These are phyloP conservation scores for Pichia sp. DNA, from an alignment of 1,139 yeast species.

Conservation along the genomic window DNA sequence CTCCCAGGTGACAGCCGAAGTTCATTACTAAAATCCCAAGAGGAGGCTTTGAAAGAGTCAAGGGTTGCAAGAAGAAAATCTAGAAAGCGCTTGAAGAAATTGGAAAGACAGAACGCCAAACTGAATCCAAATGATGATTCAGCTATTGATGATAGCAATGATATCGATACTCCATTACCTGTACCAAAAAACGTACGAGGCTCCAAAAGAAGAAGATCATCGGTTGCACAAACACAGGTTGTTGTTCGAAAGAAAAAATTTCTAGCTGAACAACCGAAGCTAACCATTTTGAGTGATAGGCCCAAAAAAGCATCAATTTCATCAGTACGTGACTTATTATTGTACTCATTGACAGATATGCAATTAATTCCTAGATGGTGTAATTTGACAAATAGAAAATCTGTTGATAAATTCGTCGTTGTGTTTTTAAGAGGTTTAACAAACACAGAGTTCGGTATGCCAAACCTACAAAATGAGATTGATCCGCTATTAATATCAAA, in stretches of 20 bases:
- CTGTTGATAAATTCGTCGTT: conserved; percentile 49
- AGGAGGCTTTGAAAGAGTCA: background rate
- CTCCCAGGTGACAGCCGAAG: background rate
- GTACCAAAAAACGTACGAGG: background rate
- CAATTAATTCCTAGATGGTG: conserved; percentile 39
- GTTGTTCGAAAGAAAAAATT: conserved; percentile 33
- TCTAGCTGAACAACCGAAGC: conserved; percentile 25
- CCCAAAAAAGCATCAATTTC: conserved; percentile 33
- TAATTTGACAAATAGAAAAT: conserved; percentile 36
- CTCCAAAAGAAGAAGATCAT: conserved; percentile 40
- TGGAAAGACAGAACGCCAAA: background rate
- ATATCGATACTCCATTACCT: background rate
- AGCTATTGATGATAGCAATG: conserved; percentile 9
- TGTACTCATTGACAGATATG: conserved; percentile 40
- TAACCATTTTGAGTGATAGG: conserved; percentile 17
- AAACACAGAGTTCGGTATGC: conserved; percentile 36
- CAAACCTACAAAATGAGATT: conserved; percentile 8
- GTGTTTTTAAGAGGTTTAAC: conserved; percentile 63
- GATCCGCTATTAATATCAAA: conserved; percentile 14
- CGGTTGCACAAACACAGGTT: conserved; percentile 29
- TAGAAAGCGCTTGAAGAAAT: background rate
- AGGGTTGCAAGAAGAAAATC: conserved; percentile 7
- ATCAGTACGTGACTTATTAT: conserved; percentile 47
- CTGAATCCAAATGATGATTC: background rate
- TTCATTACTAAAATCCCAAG: background rate